A percentile compares a stretch with the other conserved stretches of the same genome.
Conservation (phyloP, 306 rosid genomes). For the Hippophae gyantsensis region DNA sequence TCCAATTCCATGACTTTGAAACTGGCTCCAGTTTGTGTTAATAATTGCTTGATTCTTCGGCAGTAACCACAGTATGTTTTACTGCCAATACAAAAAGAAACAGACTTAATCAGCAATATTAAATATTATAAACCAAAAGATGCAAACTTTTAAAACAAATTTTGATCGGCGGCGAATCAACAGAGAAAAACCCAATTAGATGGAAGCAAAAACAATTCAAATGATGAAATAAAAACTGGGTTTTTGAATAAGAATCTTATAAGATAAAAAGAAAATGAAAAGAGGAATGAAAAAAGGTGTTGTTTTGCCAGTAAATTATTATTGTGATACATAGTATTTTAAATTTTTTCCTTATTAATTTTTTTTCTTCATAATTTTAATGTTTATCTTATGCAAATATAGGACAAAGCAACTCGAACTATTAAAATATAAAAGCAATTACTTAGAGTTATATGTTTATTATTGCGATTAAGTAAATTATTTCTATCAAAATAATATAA, state of each 20-base stretch:
- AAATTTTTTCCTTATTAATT: no score
- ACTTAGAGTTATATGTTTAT: no score
- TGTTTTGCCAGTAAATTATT: constrained; percentile 11
- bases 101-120: background rate
- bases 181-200: background rate
- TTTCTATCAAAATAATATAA: no score
- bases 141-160: background rate
- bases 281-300: no score
- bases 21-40: constrained; percentile 49
- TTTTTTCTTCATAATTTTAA: no score
- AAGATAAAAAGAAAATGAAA: background rate
- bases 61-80: constrained; percentile 84
- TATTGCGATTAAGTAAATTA: no score
- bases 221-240: background rate
- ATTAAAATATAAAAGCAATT: no score
- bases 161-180: background rate
- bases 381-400: no score
- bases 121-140: background rate
- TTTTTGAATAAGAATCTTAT: background rate
- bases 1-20: constrained; percentile 63
- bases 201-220: background rate
- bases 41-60: constrained; percentile 51
- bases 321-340: no score
- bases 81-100: constrained; percentile 25
- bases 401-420: no score